Evolutionary conservation across 176 grass and related monocot genomes (phyloP).

Genomic region (Oryza nivara): DNA sequence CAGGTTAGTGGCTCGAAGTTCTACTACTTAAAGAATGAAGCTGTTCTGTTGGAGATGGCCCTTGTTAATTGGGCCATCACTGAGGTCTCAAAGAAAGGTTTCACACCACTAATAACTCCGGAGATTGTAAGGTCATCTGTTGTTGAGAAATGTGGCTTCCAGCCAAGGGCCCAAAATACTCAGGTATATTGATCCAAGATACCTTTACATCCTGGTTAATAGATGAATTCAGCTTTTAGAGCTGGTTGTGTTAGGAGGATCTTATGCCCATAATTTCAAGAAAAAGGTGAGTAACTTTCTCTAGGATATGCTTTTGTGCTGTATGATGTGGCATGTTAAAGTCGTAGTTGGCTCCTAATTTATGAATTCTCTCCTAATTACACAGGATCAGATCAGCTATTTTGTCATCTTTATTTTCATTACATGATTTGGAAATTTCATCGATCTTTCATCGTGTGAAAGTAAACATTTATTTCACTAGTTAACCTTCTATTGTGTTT

Average conservation of each 20-base stretch:
- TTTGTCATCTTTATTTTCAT: too few species aligned
- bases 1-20: slow-evolving; percentile 97
- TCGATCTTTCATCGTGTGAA: too few species aligned
- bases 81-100: slow-evolving; percentile 88
- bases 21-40: slow-evolving; percentile 97
- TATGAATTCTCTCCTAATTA: too few species aligned
- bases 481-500: neutral
- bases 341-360: too few species aligned
- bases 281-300: too few species aligned
- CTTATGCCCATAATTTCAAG: neutral
- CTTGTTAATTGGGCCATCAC: slow-evolving; percentile 87
- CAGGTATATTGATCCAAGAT: slow-evolving; percentile 50
- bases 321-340: too few species aligned
- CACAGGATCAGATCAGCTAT: too few species aligned
- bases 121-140: slow-evolving; percentile 95
- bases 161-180: slow-evolving; percentile 90
- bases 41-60: slow-evolving; percentile 90
- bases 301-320: neutral
- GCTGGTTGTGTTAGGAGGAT: slow-evolving; percentile 1
- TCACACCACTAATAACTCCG: slow-evolving; percentile 89
- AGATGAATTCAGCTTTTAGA: neutral
- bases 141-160: slow-evolving; percentile 95
- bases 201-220: too few species aligned
- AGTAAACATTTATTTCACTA: too few species aligned
- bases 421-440: too few species aligned